Evolutionary conservation across 805 yeast species (phyloP), one percentile per base, ranked within the genome.

Genomic region (Jamesozyma piceae): DNA sequence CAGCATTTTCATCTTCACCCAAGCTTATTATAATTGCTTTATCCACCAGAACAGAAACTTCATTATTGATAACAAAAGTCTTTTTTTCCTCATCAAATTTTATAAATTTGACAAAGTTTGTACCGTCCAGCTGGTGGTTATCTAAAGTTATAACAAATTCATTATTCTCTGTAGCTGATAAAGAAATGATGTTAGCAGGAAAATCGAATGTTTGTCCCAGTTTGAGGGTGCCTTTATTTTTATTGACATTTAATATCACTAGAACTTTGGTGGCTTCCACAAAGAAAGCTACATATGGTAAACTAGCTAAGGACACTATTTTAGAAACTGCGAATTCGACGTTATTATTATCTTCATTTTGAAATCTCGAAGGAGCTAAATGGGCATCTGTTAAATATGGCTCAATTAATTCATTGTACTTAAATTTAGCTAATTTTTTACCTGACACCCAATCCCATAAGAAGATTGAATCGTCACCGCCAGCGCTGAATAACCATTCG

Each of bases 361-460:
- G 74, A 56, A 80, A 80, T 55, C 82, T 70, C 36, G 68, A 73
- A 13, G 88, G 84, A 0, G 85, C 82, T 41, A 71, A 58, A 57
- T 84, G 90, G 1, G 51, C 54, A 6, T 77, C 78, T 31, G 63
- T 72, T 46, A 84, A 66, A 50, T 66, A 73, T 21, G 70, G 67
- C 30, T 60, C 48, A 21, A 68, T 55, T 17, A 66, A 43, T 0
- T 68, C 66, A 22, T 71, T 64, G 20, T 82, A 63, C 19, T 76
- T 71, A 36, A 80, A 67, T 41, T 69, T 69, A 24, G 69, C 66
- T 3, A 82, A 45, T 44, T 74, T 65, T 43, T 65, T 60, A 29
- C 75, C 76, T 15, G 68, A 56, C 21, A 68, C 66, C 95, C 97
- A 88, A 47, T 84, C 71, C 97, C 97, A 90, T 17, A 78, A 58